These are phyloP conservation scores for Rosellinia necatrix DNA, from an alignment of 2,329 filamentous ascomycete genomes.

Conservation along the genomic window DNA sequence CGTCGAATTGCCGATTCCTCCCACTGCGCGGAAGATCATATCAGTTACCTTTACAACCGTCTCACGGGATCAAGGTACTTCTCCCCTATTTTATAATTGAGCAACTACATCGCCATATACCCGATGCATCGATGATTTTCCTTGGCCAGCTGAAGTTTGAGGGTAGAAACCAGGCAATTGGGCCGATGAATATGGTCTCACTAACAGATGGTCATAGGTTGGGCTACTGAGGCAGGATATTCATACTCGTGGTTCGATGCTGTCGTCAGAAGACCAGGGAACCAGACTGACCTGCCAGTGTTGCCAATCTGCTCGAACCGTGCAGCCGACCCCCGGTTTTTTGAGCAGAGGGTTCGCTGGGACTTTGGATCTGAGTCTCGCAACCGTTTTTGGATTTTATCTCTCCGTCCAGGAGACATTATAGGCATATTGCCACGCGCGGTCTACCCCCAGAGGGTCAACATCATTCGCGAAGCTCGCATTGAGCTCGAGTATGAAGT, in stretches of 20 bases:
- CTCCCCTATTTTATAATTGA: too few species aligned
- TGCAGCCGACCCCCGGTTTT: not conserved
- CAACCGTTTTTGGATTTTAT: not conserved
- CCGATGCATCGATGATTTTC: too few species aligned
- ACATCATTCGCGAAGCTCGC: not conserved
- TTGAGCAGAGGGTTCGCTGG: not conserved
- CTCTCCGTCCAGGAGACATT: not conserved
- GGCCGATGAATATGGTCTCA: too few species aligned
- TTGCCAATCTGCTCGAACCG: not conserved
- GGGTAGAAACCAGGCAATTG: too few species aligned
- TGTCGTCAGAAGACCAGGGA: not conserved
- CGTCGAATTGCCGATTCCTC: not conserved
- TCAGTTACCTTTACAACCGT: constrained; percentile 1
- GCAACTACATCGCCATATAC: too few species aligned
- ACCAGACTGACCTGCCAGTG: not conserved
- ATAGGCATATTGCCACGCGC: constrained; percentile 3
- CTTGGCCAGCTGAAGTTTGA: too few species aligned
- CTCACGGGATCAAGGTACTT: constrained; percentile 6
- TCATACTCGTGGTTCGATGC: constrained; percentile 7
- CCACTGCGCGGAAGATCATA: not conserved
- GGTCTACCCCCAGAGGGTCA: not conserved
- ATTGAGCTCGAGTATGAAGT: not conserved
- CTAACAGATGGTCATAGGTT: not conserved
- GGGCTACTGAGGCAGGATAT: not conserved
- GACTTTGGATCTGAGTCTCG: not conserved